phyloP scores from a whole-genome alignment of 345 rosid species.

The Eucalyptus coolabah region DNA sequence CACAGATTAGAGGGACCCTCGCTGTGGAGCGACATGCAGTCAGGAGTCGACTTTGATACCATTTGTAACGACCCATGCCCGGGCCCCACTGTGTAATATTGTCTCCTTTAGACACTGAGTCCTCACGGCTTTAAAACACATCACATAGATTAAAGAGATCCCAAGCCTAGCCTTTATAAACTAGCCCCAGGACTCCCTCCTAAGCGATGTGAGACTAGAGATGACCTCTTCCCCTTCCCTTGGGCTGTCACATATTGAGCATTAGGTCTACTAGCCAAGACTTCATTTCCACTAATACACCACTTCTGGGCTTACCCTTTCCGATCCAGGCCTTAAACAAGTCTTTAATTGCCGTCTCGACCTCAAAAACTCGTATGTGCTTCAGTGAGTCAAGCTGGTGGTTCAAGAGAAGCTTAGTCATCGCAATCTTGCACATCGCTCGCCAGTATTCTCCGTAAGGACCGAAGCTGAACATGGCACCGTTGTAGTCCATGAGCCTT shows the following conservation, averaged over 20 bases:
- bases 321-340: neutral
- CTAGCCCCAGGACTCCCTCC: too few species aligned
- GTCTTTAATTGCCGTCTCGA: neutral
- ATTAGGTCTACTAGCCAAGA: conserved; percentile 18
- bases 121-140: too few species aligned
- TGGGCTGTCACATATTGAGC: neutral
- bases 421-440: conserved; percentile 14
- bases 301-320: neutral
- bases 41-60: too few species aligned
- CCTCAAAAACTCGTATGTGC: conserved; percentile 8
- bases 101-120: too few species aligned
- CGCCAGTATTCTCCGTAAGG: conserved; percentile 25
- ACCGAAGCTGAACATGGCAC: conserved; percentile 25
- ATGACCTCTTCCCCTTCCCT: too few species aligned
- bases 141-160: too few species aligned
- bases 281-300: conserved; percentile 11
- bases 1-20: too few species aligned
- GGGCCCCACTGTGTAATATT: too few species aligned
- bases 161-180: too few species aligned
- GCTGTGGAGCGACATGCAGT: too few species aligned
- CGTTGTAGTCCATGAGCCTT: conserved; percentile 9
- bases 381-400: conserved; percentile 8
- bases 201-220: too few species aligned
- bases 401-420: conserved; percentile 12
- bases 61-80: too few species aligned